Conservation (phyloP, 495 filamentous ascomycete species). For the Entonaema liquescens region DNA sequence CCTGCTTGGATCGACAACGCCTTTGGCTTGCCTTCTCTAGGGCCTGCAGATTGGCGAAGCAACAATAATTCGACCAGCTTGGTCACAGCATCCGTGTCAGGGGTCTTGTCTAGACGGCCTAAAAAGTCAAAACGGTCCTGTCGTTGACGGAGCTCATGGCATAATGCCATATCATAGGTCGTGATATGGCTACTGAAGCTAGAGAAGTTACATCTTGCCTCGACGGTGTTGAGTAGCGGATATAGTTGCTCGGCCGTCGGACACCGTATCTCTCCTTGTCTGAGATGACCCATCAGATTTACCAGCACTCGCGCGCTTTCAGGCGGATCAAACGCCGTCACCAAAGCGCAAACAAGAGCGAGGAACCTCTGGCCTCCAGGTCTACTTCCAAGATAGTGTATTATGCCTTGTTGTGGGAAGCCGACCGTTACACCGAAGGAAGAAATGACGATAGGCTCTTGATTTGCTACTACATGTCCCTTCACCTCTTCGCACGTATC, state of each 20-base stretch:
- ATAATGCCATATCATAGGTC: slow-evolving; percentile 10
- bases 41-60: not conserved
- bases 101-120: slow-evolving; percentile 11
- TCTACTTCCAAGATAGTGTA: not conserved
- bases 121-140: not conserved
- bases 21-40: not conserved
- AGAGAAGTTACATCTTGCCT: slow-evolving; percentile 7
- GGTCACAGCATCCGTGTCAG: slow-evolving; percentile 2
- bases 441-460: not conserved
- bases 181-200: slow-evolving; percentile 4
- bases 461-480: not conserved
- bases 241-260: slow-evolving; percentile 9
- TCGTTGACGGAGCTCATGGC: slow-evolving; percentile 1
- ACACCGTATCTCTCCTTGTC: not conserved
- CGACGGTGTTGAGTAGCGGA: slow-evolving; percentile 1
- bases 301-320: slow-evolving; percentile 13
- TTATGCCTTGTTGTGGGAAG: slow-evolving; percentile 4
- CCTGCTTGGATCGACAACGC: slow-evolving; percentile 5
- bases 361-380: slow-evolving; percentile 15
- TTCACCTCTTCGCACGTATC: slow-evolving; percentile 14
- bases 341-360: slow-evolving; percentile 10
- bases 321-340: slow-evolving; percentile 11
- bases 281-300: slow-evolving; percentile 2
- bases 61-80: not conserved
- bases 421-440: not conserved